A percentile compares a stretch with the other conserved stretches of the same genome.
These are phyloP conservation scores for Sisymbrium irio DNA, from an alignment of 345 rosid species.

Conservation along the genomic window DNA sequence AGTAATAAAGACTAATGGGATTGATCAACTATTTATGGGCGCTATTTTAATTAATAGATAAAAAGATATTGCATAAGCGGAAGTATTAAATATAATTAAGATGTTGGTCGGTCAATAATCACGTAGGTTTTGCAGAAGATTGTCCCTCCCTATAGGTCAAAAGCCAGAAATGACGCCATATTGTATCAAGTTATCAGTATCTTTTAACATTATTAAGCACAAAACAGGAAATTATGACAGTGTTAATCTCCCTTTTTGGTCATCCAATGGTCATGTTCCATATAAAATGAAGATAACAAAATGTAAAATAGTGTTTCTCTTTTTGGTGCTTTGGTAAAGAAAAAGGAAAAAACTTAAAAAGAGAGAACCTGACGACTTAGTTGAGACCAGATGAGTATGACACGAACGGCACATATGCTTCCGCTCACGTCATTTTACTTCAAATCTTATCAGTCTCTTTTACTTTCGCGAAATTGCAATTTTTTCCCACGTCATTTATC, in stretches of 20 bases:
- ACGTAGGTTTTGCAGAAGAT: background rate
- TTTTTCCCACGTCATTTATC: background rate
- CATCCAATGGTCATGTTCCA: slow-evolving; percentile 32
- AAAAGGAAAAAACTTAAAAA: background rate
- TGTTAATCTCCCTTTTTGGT: slow-evolving; percentile 8
- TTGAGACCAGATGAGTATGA: slow-evolving; percentile 24
- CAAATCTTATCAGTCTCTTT: background rate
- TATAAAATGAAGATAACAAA: slow-evolving; percentile 19
- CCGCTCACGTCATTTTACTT: slow-evolving; percentile 2
- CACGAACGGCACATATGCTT: slow-evolving; percentile 32
- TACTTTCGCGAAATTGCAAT: slow-evolving; percentile 11
- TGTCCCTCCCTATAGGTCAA: slow-evolving; percentile 24
- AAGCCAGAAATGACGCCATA: slow-evolving; percentile 33
- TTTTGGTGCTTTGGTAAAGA: slow-evolving; percentile 30
- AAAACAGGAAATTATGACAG: slow-evolving; percentile 15
- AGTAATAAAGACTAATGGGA: background rate
- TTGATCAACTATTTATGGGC: background rate
- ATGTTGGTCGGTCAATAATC: slow-evolving; percentile 18
- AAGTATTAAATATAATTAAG: slow-evolving; percentile 6
- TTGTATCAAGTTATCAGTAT: background rate
- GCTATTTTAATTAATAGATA: background rate
- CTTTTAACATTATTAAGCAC: background rate
- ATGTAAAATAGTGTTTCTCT: slow-evolving; percentile 23
- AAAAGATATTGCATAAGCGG: slow-evolving; percentile 22
- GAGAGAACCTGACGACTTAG: background rate